A percentile compares a stretch with the other conserved stretches of the same genome.
Evolutionary conservation across 2,329 filamentous ascomycete genomes (phyloP).

Genomic region (Tolypocladium amazonense): DNA sequence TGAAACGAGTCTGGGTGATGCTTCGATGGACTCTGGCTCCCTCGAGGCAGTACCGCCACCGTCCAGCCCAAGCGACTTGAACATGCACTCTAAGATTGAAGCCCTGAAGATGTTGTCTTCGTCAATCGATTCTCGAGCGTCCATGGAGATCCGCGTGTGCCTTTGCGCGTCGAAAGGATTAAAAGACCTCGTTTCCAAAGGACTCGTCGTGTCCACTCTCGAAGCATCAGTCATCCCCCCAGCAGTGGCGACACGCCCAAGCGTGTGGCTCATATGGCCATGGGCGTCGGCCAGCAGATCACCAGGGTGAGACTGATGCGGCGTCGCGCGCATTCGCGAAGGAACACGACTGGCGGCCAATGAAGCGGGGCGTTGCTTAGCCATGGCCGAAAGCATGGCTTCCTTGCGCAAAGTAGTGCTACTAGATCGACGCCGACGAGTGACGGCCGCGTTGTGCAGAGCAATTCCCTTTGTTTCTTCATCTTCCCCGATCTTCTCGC

Average conservation of each 20-base stretch:
- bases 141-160: constrained; percentile 39
- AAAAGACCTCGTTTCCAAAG: constrained; percentile 38
- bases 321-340: constrained; percentile 28
- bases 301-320: constrained; percentile 53
- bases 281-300: constrained; percentile 64
- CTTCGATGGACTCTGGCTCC: constrained; percentile 67
- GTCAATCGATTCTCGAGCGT: constrained; percentile 71
- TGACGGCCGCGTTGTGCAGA: constrained; percentile 66
- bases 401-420: constrained; percentile 71
- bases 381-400: constrained; percentile 59
- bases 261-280: constrained; percentile 54
- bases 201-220: constrained; percentile 27
- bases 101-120: constrained; percentile 84
- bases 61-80: constrained; percentile 81
- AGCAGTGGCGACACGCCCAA: constrained; percentile 30
- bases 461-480: constrained; percentile 85
- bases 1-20: constrained; percentile 73
- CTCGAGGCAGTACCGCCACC: constrained; percentile 53
- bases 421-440: constrained; percentile 60
- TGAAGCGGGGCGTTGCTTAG: constrained; percentile 33
- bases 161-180: constrained; percentile 46
- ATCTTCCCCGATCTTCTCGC: constrained; percentile 69
- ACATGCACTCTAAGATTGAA: constrained; percentile 89
- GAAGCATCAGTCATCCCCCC: constrained; percentile 10
- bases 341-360: constrained; percentile 28